Conservation (phyloP, 805 yeast genomes). For the Kurtzmaniella cleridarum region DNA sequence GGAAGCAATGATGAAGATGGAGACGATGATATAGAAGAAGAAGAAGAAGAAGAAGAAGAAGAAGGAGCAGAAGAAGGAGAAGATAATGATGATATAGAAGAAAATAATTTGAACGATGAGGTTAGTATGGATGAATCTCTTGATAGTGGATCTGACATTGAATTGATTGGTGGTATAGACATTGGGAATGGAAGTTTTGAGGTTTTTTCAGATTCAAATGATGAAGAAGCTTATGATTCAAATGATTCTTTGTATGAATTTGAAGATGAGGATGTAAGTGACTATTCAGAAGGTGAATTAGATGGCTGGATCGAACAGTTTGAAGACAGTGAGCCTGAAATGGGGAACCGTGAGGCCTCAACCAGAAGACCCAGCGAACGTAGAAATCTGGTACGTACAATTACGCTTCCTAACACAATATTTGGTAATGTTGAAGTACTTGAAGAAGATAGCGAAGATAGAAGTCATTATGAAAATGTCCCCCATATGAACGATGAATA, state of each 20-base stretch:
- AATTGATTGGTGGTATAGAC: slow-evolving; percentile 1
- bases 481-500: too few species aligned
- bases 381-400: too few species aligned
- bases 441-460: slow-evolving; percentile 12
- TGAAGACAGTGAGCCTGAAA: slow-evolving; percentile 18
- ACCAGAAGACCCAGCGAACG: too few species aligned
- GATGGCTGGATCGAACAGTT: slow-evolving; percentile 39
- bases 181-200: slow-evolving; percentile 3
- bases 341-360: not conserved
- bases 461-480: too few species aligned
- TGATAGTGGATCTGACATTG: slow-evolving; percentile 6
- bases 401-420: too few species aligned
- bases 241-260: slow-evolving; percentile 15
- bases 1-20: slow-evolving; percentile 19
- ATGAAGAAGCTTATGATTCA: slow-evolving; percentile 16
- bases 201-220: slow-evolving; percentile 1
- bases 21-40: slow-evolving; percentile 17
- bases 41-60: slow-evolving; percentile 13
- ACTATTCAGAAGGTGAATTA: slow-evolving; percentile 31
- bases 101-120: slow-evolving; percentile 4
- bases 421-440: slow-evolving; percentile 10
- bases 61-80: slow-evolving; percentile 9
- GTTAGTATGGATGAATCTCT: slow-evolving; percentile 8
- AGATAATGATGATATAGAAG: slow-evolving; percentile 9
- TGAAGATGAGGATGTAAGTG: slow-evolving; percentile 23